phyloP scores from a whole-genome alignment of 345 rosid species.

The Aethionema arabicum region DNA sequence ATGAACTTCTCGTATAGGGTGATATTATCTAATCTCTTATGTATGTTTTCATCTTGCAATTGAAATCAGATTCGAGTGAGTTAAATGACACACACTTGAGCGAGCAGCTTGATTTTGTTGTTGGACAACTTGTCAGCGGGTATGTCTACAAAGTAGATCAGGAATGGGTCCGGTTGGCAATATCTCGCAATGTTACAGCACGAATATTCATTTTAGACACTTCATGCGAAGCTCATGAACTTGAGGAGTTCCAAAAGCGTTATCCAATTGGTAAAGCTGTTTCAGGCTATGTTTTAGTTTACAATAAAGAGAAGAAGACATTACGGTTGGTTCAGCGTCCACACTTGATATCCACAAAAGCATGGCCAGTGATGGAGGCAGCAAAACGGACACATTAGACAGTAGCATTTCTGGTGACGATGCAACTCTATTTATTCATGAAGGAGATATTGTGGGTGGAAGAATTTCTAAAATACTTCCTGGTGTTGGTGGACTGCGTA shows the following conservation, averaged over 20 bases:
- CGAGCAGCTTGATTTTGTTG: conserved; percentile 51
- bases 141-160: conserved; percentile 81
- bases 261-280: conserved; percentile 67
- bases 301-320: conserved; percentile 62
- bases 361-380: conserved; percentile 30
- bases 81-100: conserved; percentile 30
- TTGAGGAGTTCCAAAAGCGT: conserved; percentile 59
- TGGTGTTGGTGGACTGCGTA: conserved; percentile 80
- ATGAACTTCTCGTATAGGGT: conserved; percentile 1
- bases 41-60: conserved; percentile 19
- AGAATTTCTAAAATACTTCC: conserved; percentile 72
- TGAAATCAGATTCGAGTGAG: conserved; percentile 45
- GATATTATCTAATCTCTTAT: conserved; percentile 16
- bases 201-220: conserved; percentile 74
- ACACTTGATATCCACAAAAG: conserved; percentile 26
- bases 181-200: conserved; percentile 74
- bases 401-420: conserved; percentile 38
- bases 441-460: conserved; percentile 84
- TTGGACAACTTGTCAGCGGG: conserved; percentile 62
- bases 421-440: conserved; percentile 52
- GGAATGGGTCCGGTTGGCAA: conserved; percentile 83
- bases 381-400: conserved; percentile 28
- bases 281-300: conserved; percentile 60
- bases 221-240: conserved; percentile 68
- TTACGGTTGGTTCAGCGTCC: conserved; percentile 70